Percentiles rank a stretch among this genome's conserved stretches.
Evolutionary conservation across 139 green algal species (phyloP).

Genomic region (Chlamydomonas schloesseri): DNA sequence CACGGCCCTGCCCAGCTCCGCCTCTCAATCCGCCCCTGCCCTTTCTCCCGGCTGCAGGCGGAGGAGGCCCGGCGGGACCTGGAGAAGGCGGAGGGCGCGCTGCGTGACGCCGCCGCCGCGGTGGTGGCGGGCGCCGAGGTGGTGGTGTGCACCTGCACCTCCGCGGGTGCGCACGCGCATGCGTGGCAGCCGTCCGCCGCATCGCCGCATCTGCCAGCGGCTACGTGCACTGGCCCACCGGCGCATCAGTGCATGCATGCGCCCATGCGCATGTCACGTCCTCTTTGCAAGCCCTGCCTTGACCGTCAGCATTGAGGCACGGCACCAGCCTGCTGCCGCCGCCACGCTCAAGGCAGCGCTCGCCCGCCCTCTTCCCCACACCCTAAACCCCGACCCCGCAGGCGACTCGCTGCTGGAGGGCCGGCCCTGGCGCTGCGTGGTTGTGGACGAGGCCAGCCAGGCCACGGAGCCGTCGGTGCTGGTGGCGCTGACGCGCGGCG

Average conservation of each 20-base stretch:
- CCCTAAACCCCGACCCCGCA: not conserved
- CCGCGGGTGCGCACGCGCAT: conserved; percentile 51
- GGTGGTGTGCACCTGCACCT: conserved; percentile 58
- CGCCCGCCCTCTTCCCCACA: not conserved
- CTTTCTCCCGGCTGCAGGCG: not conserved
- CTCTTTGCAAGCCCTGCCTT: no score
- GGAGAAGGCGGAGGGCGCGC: conserved; percentile 47
- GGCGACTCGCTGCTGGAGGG: conserved; percentile 60
- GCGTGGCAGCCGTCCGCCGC: no score
- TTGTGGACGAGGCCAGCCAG: conserved; percentile 95
- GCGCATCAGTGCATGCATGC: no score
- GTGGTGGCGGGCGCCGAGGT: conserved; percentile 65
- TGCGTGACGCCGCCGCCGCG: conserved; percentile 43
- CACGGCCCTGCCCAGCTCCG: no score
- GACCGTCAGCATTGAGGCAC: no score
- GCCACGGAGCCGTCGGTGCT: conserved; percentile 89
- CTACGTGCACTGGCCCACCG: no score
- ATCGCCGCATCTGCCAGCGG: no score
- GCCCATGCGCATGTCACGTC: no score
- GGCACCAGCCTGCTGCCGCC: no score
- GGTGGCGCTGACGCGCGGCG: conserved; percentile 85
- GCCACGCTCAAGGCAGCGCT: no score
- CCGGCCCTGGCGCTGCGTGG: conserved; percentile 81
- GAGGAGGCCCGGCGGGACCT: conserved; percentile 7
- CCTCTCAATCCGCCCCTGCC: no score